A percentile compares a stretch with the other conserved stretches of the same genome.
These are phyloP conservation scores for Plectosphaerella plurivora DNA, from an alignment of 2,329 filamentous ascomycete species.

Conservation along the genomic window DNA sequence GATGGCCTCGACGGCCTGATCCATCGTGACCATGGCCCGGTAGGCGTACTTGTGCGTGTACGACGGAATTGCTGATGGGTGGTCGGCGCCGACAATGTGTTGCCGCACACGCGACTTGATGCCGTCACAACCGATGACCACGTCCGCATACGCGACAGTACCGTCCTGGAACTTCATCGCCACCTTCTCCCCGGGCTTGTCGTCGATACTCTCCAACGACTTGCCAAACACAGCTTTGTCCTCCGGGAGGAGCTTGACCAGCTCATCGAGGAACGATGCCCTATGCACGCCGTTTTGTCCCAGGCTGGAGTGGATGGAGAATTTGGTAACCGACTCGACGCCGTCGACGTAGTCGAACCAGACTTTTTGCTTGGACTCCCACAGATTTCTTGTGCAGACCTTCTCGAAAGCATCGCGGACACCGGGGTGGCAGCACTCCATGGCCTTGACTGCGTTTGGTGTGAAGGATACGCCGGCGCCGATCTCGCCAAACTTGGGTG, in stretches of 20 bases:
- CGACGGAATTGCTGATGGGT: conserved; percentile 27
- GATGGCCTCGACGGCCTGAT: conserved; percentile 44
- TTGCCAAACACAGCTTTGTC: conserved; percentile 19
- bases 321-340: background rate
- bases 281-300: background rate
- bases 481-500: conserved; percentile 35
- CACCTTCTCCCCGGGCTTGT: conserved; percentile 12
- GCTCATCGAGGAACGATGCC: conserved; percentile 24
- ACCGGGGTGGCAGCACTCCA: conserved; percentile 19
- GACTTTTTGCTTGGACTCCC: conserved; percentile 9
- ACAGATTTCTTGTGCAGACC: conserved; percentile 27
- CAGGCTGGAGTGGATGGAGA: background rate
- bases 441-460: conserved; percentile 44
- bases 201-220: conserved; percentile 22
- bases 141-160: conserved; percentile 29
- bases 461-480: conserved; percentile 49
- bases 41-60: conserved; percentile 58
- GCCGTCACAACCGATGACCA: conserved; percentile 53
- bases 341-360: conserved; percentile 16
- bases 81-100: conserved; percentile 41
- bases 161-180: conserved; percentile 33
- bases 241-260: conserved; percentile 30
- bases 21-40: conserved; percentile 41
- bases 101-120: conserved; percentile 46
- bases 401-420: conserved; percentile 31